A percentile compares a stretch with the other conserved stretches of the same genome.
These are phyloP conservation scores for Narthecium ossifragum DNA, from an alignment of 106 monocot species.

Conservation along the genomic window DNA sequence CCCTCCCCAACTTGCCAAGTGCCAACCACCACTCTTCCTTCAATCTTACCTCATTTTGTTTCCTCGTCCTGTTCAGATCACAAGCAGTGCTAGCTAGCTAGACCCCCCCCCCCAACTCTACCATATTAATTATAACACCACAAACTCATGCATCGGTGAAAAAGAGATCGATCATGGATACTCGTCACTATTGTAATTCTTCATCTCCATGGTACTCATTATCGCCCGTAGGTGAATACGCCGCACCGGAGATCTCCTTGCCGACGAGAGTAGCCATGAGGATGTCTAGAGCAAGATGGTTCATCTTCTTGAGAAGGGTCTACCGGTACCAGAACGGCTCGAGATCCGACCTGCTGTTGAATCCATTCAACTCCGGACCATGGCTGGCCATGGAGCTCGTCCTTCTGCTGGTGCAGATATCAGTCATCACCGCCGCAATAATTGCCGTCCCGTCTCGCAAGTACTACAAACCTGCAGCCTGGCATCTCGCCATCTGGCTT, in stretches of 20 bases:
- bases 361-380: constrained; percentile 62
- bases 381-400: constrained; percentile 60
- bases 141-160: not conserved
- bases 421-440: constrained; percentile 23
- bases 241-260: constrained; percentile 13
- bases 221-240: not conserved
- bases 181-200: not conserved
- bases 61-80: not conserved
- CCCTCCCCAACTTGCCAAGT: too few relatives aligned
- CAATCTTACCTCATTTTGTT: not conserved
- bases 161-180: not conserved
- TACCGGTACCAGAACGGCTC: constrained; percentile 78
- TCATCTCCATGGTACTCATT: not conserved
- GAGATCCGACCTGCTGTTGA: constrained; percentile 51
- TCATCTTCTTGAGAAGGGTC: constrained; percentile 61
- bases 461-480: constrained; percentile 59
- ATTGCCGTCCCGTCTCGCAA: constrained; percentile 28
- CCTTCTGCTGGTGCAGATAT: constrained; percentile 37
- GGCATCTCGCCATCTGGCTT: constrained; percentile 75
- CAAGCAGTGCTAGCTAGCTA: too few relatives aligned
- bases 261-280: constrained; percentile 40
- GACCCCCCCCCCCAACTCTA: not conserved
- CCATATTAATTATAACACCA: not conserved
- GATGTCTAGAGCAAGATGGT: constrained; percentile 75
- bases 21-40: constrained; percentile 20